Evolutionary conservation across 202 grass and related monocot genomes (phyloP).

Genomic region (Hordeum pubiflorum): DNA sequence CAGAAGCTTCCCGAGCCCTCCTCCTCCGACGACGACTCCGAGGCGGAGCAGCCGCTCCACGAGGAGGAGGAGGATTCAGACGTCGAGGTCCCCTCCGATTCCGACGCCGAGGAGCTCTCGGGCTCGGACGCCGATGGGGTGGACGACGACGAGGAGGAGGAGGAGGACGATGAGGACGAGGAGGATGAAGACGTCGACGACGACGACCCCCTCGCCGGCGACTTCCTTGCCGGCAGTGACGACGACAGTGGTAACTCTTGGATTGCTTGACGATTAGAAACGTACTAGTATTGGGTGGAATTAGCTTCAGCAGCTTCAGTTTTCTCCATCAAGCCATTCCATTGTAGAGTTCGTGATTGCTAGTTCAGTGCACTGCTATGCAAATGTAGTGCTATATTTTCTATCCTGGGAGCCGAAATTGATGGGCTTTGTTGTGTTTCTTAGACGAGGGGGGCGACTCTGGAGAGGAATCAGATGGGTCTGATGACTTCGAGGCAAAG

Average conservation of each 20-base stretch:
- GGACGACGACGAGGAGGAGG: slow-evolving; percentile 1
- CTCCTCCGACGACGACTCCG: slow-evolving; percentile 34
- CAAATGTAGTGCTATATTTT: not conserved
- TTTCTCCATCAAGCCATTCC: not conserved
- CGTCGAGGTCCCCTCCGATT: slow-evolving; percentile 20
- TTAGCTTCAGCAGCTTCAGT: slow-evolving; percentile 13
- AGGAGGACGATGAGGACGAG: slow-evolving; percentile 24
- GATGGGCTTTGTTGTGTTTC: not conserved
- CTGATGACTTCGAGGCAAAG: slow-evolving; percentile 64
- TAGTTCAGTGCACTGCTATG: not conserved
- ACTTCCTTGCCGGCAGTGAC: slow-evolving; percentile 60
- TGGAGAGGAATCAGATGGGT: slow-evolving; percentile 61
- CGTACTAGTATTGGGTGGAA: not conserved
- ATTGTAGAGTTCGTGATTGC: not conserved
- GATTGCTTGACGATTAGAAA: not conserved
- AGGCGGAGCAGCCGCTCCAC: slow-evolving; percentile 36
- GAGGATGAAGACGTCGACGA: slow-evolving; percentile 39
- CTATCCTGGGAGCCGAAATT: not conserved
- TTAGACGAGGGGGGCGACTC: slow-evolving; percentile 36
- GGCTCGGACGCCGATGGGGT: slow-evolving; percentile 24
- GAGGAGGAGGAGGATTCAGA: slow-evolving; percentile 35
- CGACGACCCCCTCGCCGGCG: slow-evolving; percentile 56
- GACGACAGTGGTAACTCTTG: slow-evolving; percentile 30
- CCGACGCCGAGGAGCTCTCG: slow-evolving; percentile 31
- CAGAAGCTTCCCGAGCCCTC: slow-evolving; percentile 41